Conservation (phyloP, 345 rosid species). For the Raphanus sativus region DNA sequence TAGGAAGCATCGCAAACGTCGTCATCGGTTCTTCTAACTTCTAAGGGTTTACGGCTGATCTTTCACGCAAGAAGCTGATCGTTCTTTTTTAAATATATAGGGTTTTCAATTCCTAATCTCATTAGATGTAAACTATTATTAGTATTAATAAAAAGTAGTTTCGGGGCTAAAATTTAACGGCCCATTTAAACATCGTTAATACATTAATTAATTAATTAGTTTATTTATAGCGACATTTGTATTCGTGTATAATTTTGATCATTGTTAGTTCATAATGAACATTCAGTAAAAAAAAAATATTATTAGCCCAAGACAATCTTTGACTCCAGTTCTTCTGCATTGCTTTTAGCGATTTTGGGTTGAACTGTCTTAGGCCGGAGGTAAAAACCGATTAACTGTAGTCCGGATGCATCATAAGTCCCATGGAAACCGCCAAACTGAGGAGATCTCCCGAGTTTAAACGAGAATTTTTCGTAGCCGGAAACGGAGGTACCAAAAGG, state of each 20-base stretch:
- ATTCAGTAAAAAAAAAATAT: not conserved
- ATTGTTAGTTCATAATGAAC: not conserved
- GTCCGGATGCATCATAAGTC: conserved; percentile 23
- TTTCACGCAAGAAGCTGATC: too few species aligned
- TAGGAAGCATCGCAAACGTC: too few species aligned
- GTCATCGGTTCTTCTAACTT: too few species aligned
- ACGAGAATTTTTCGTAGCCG: conserved; percentile 13
- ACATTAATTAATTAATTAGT: too few species aligned
- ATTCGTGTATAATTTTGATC: not conserved
- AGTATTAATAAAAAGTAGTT: too few species aligned
- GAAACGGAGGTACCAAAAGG: conserved; percentile 24
- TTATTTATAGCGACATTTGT: not conserved
- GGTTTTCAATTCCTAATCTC: too few species aligned
- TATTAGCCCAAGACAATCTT: conserved; percentile 27
- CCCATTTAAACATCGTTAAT: too few species aligned
- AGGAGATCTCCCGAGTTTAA: conserved; percentile 31
- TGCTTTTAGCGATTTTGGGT: conserved; percentile 1
- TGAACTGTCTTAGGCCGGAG: conserved; percentile 28
- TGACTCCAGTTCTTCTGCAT: conserved; percentile 22
- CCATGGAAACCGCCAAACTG: conserved; percentile 37
- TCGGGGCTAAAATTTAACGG: too few species aligned
- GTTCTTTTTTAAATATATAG: too few species aligned
- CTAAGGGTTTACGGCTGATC: too few species aligned
- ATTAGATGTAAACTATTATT: too few species aligned
- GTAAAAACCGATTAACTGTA: conserved; percentile 34